Base-by-base conservation (phyloP, 2,329 filamentous ascomycete species). In the Fusarium equiseti region DNA sequence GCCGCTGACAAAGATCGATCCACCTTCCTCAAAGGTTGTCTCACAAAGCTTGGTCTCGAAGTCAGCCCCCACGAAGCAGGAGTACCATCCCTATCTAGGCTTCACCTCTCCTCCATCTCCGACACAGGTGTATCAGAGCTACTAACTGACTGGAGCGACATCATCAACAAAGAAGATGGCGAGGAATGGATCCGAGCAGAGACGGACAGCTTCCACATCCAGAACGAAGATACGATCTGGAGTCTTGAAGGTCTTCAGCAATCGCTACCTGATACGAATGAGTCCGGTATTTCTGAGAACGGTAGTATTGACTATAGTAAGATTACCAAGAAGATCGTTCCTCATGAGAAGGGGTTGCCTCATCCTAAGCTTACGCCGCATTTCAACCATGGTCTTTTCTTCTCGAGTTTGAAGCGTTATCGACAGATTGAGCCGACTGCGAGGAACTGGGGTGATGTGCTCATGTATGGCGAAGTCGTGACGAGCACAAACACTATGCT, bases 401-500 rank as follows among this genome's bases (percentile, higher is more conserved):
- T 91, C 78, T 84, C 88, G 7, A 91, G 91, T 64, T 84, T 98
- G 12, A 81, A 83, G 26, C 82, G 88, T 27, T 97, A 94, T 77
- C 89, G 92, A 55, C 71, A 75, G 29, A 78, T 78, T 8, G 85
- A 87, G 50, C 84, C 87, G 3, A 86, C 88, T 48, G 86, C 89
- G 0, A 83, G 87, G 6, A 82, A 88, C 26, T 98, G 97, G 84
- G 96, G 96, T 7, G 88, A 90, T 53, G 83, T 88, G 53, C 80
- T 99, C 6, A 84, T 98, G 70, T 98, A 98, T 76, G 95, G 92
- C 56, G 94, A 98, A 79, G 94, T 97, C 9, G 86, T 98, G 18
- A 98, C 95, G 5, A 97, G 94, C 78, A 99, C 96, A 29, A 97
- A 95, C 81, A 97, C 95, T 0, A 84, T 98, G 8, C 86, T 98